Conservation (phyloP, 2,329 filamentous ascomycete species). For the Colletotrichum magnum region DNA sequence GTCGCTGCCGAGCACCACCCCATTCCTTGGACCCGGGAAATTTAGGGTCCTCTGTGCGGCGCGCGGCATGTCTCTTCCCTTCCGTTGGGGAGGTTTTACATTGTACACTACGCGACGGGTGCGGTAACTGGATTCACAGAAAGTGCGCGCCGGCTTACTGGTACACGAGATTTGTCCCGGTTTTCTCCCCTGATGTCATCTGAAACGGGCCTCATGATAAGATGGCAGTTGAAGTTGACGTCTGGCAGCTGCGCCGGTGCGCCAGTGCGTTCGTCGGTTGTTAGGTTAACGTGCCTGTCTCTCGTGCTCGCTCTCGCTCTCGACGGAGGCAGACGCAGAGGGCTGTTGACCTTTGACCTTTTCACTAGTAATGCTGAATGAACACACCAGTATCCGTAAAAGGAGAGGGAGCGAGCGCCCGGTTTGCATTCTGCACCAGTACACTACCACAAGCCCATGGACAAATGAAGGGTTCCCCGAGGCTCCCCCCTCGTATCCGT, state of each 20-base stretch:
- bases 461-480: slow-evolving; percentile 32
- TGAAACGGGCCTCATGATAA: slow-evolving; percentile 22
- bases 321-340: too few species aligned
- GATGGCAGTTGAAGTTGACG: slow-evolving; percentile 28
- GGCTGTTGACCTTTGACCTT: too few species aligned
- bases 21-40: slow-evolving; percentile 36
- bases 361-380: too few species aligned
- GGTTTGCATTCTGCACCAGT: not conserved
- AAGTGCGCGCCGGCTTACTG: too few species aligned
- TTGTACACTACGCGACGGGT: too few species aligned
- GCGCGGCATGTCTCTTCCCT: too few species aligned
- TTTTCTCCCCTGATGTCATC: not conserved
- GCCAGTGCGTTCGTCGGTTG: slow-evolving; percentile 7
- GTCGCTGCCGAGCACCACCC: slow-evolving; percentile 22
- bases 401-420: not conserved
- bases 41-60: slow-evolving; percentile 10
- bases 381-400: too few species aligned
- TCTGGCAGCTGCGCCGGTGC: slow-evolving; percentile 3
- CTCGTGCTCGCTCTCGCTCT: slow-evolving; percentile 13
- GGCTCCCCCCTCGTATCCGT: slow-evolving; percentile 34
- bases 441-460: slow-evolving; percentile 6
- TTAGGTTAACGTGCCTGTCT: slow-evolving; percentile 15
- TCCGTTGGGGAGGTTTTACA: too few species aligned
- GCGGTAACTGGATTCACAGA: too few species aligned
- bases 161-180: not conserved